Conservation (phyloP, 148 eudicot species). For the Fallopia convolvulus region DNA sequence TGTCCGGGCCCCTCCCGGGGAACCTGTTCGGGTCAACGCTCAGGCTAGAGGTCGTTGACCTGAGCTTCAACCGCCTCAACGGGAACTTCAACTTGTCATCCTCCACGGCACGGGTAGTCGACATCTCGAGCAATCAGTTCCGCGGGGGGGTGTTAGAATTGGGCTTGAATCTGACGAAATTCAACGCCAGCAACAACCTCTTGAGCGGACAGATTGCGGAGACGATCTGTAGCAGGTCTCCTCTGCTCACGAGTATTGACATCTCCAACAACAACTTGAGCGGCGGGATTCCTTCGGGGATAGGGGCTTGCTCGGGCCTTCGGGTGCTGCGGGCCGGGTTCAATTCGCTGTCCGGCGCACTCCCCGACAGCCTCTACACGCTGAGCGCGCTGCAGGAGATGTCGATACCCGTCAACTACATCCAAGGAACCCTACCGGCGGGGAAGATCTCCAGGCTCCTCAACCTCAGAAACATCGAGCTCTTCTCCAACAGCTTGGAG, state of each 20-base stretch:
- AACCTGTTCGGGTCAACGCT: slow-evolving; percentile 40
- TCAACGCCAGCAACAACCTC: slow-evolving; percentile 30
- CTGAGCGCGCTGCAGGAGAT: slow-evolving; percentile 11
- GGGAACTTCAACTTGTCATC: slow-evolving; percentile 32
- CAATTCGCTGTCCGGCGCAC: slow-evolving; percentile 18
- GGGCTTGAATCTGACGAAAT: background rate
- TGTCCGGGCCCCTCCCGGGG: slow-evolving; percentile 53
- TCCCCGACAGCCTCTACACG: slow-evolving; percentile 21
- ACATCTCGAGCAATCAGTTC: slow-evolving; percentile 34
- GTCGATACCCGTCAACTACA: slow-evolving; percentile 21
- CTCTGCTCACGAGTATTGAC: slow-evolving; percentile 14
- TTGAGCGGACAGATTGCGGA: slow-evolving; percentile 26
- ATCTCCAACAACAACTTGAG: slow-evolving; percentile 25
- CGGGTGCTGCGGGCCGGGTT: slow-evolving; percentile 23
- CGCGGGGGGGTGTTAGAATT: slow-evolving; percentile 11
- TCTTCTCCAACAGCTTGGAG: slow-evolving; percentile 18
- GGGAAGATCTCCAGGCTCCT: slow-evolving; percentile 13
- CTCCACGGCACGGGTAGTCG: slow-evolving; percentile 8
- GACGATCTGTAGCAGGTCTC: slow-evolving; percentile 13
- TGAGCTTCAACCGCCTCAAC: slow-evolving; percentile 48
- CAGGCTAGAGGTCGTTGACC: slow-evolving; percentile 41
- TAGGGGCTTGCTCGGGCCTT: slow-evolving; percentile 21
- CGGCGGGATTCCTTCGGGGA: slow-evolving; percentile 16
- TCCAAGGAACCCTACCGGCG: slow-evolving; percentile 16
- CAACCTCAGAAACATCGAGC: slow-evolving; percentile 19